These are phyloP conservation scores for Ramalina intermedia DNA, from an alignment of 495 filamentous ascomycete species.

Conservation along the genomic window DNA sequence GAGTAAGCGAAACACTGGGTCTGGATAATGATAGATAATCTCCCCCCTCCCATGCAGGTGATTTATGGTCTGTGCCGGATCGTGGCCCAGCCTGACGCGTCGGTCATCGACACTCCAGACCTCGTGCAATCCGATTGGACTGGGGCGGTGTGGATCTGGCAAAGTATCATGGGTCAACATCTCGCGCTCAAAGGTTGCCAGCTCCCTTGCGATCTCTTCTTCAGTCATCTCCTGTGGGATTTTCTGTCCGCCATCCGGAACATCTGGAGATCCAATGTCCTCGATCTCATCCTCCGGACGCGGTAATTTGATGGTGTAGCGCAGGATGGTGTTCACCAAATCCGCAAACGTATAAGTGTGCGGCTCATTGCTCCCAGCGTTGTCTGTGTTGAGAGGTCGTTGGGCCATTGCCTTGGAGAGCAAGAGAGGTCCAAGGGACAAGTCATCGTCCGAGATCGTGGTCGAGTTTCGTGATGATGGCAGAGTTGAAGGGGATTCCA, in stretches of 20 bases:
- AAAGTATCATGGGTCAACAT: neutral
- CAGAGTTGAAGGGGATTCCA: too few species aligned
- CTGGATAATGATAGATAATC: neutral
- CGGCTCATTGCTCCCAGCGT: neutral
- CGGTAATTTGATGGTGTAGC: slow-evolving; percentile 2
- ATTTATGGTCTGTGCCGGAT: neutral
- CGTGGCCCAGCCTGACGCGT: neutral
- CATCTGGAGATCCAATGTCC: neutral
- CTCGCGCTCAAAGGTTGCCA: neutral
- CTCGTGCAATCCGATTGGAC: neutral
- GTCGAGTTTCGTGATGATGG: too few species aligned
- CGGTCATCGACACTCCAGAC: neutral
- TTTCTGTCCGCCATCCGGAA: neutral
- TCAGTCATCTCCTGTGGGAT: neutral
- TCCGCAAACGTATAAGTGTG: slow-evolving; percentile 1
- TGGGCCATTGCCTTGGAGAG: too few species aligned
- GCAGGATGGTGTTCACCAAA: slow-evolving; percentile 4
- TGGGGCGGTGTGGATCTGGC: neutral
- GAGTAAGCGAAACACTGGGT: neutral
- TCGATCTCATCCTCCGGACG: neutral
- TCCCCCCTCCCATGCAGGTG: neutral
- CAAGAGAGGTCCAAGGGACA: too few species aligned
- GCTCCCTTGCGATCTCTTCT: slow-evolving; percentile 3
- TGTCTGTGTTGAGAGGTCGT: too few species aligned
- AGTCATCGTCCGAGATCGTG: too few species aligned